Conservation (phyloP, 108 stramenopile genomes). For the Skeletonema marinoi region DNA sequence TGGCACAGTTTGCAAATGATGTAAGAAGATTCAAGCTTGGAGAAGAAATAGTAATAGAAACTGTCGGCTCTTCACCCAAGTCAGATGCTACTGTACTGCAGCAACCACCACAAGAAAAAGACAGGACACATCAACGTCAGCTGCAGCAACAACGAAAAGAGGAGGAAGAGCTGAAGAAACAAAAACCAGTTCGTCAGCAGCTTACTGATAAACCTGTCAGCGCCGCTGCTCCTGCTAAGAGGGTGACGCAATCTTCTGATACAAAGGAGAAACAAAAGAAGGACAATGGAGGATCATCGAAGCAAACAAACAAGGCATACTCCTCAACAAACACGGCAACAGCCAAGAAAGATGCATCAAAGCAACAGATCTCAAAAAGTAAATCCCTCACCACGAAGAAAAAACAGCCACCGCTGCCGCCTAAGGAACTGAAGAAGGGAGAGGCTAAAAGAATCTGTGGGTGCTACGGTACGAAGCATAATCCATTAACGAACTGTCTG, state of each 20-base stretch:
- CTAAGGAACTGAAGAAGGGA: constrained; percentile 24
- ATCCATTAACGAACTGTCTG: constrained; percentile 42
- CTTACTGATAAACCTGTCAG: neutral
- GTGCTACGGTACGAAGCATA: constrained; percentile 43
- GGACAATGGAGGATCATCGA: neutral
- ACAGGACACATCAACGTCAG: too few relatives aligned
- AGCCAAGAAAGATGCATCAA: neutral
- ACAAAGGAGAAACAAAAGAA: neutral
- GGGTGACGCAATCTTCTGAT: neutral
- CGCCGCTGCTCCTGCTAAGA: neutral
- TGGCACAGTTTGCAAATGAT: constrained; percentile 26
- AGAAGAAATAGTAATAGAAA: neutral
- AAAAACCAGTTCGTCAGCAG: neutral
- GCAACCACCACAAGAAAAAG: too few relatives aligned
- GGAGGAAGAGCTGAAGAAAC: neutral
- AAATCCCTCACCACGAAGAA: neutral
- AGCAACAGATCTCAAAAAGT: neutral
- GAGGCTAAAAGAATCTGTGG: constrained; percentile 34
- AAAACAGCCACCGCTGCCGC: neutral
- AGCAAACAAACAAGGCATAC: neutral
- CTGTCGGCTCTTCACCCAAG: neutral
- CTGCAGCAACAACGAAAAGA: neutral
- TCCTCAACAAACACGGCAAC: neutral
- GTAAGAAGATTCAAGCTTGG: constrained; percentile 23
- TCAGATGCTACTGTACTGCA: neutral